These are phyloP conservation scores for Clathrus columnatus DNA, from an alignment of 768 basidiomycete species.

Conservation along the genomic window DNA sequence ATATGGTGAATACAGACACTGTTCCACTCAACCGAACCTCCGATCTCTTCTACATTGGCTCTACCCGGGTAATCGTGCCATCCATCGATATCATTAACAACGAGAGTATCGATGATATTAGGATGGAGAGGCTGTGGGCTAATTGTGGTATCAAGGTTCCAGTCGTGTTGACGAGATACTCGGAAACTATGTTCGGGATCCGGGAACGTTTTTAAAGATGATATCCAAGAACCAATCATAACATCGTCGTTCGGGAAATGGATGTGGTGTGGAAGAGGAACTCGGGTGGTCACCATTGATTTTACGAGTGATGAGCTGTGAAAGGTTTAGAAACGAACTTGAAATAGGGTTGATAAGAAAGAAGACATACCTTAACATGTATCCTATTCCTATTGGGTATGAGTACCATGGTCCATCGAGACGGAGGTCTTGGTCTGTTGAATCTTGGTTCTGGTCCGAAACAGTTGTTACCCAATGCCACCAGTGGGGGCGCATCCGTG, in stretches of 20 bases:
- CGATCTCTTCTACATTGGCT: neutral
- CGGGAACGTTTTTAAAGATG: neutral
- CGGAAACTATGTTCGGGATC: neutral
- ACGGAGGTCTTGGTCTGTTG: neutral
- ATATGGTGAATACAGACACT: constrained; percentile 2
- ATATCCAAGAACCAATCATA: constrained; percentile 1
- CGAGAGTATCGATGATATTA: neutral
- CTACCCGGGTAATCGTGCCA: neutral
- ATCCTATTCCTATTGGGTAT: neutral
- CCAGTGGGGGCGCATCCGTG: neutral
- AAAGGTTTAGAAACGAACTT: neutral
- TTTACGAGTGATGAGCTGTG: neutral
- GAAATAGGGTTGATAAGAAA: neutral
- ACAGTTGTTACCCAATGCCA: neutral
- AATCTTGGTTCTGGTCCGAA: neutral
- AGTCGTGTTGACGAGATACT: neutral
- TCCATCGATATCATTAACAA: neutral
- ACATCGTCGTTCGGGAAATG: neutral
- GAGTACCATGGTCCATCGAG: neutral
- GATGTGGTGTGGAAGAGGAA: neutral
- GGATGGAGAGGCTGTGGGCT: neutral
- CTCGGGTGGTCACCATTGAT: neutral
- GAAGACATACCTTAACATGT: neutral
- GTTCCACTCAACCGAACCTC: neutral
- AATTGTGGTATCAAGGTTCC: neutral